Conservation (phyloP, 768 basidiomycete species). For the Kwoniella newhampshirensis region DNA sequence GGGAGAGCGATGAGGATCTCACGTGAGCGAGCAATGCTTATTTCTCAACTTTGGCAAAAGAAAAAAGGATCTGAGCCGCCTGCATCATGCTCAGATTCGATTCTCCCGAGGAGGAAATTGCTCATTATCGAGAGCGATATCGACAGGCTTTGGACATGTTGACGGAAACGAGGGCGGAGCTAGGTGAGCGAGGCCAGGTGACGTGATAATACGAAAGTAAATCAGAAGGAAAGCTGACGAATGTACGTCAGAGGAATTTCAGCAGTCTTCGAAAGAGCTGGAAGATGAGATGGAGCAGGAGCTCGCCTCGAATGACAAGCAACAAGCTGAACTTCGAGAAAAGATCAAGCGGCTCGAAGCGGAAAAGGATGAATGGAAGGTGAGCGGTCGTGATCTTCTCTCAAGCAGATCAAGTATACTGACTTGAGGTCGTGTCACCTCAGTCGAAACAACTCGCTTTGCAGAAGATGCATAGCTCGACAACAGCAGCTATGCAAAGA, state of each 20-base stretch:
- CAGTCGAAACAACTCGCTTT: constrained; percentile 53
- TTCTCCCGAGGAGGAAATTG: constrained; percentile 40
- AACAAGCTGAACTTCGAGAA: constrained; percentile 40
- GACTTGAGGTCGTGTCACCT: not conserved
- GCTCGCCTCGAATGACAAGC: constrained; percentile 44
- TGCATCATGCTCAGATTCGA: constrained; percentile 34
- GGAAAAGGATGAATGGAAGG: constrained; percentile 48
- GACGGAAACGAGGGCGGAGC: constrained; percentile 45
- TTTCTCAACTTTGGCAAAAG: too few relatives aligned
- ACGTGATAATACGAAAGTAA: too few relatives aligned
- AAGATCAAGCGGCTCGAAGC: constrained; percentile 43
- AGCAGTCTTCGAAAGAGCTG: constrained; percentile 50
- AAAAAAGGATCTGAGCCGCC: not conserved
- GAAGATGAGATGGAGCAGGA: constrained; percentile 53
- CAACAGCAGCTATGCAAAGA: constrained; percentile 83
- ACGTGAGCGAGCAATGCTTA: constrained; percentile 37
- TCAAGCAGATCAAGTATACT: too few relatives aligned
- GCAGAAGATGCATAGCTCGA: constrained; percentile 70
- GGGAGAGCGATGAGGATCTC: constrained; percentile 34
- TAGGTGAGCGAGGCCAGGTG: too few relatives aligned
- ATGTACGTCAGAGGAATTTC: constrained; percentile 47
- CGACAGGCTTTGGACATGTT: constrained; percentile 39
- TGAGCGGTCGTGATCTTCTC: too few relatives aligned
- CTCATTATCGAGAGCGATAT: constrained; percentile 43
- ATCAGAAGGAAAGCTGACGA: not conserved